These are phyloP conservation scores for Pythium apleroticum DNA, from an alignment of 352 stramenopile species.

Conservation along the genomic window DNA sequence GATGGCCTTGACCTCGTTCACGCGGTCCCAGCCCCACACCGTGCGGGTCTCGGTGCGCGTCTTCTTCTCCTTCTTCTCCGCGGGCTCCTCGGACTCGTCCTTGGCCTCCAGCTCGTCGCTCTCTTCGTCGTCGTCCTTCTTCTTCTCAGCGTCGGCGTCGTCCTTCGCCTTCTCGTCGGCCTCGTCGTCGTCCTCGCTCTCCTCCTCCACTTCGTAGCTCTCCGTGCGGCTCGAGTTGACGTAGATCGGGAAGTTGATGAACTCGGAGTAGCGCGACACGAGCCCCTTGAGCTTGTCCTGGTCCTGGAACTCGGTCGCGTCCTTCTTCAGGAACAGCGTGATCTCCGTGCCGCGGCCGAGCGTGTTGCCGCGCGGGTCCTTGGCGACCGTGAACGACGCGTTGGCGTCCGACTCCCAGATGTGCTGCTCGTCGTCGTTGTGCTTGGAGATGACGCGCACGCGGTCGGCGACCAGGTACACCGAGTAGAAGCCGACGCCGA, in stretches of 20 bases:
- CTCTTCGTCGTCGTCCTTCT: conserved; percentile 51
- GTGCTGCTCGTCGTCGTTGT: conserved; percentile 97
- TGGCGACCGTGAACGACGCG: conserved; percentile 94
- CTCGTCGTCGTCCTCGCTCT: conserved; percentile 64
- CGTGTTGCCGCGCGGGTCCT: conserved; percentile 96
- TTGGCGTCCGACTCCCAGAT: conserved; percentile 98
- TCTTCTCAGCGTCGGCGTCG: no score
- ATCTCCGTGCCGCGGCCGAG: conserved; percentile 98
- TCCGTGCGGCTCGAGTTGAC: conserved; percentile 93
- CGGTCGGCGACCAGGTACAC: conserved; percentile 97
- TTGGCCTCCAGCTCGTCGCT: conserved; percentile 71
- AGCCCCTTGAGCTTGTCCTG: conserved; percentile 94
- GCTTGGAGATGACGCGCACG: conserved; percentile 97
- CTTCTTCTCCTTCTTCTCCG: conserved; percentile 72
- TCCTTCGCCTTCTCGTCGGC: conserved; percentile 69
- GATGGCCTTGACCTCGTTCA: conserved; percentile 98
- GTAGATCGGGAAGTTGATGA: conserved; percentile 99
- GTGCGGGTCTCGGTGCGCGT: conserved; percentile 92
- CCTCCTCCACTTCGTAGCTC: conserved; percentile 90
- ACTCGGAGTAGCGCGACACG: conserved; percentile 98
- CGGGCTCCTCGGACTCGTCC: conserved; percentile 66
- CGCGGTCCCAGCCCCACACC: conserved; percentile 94
- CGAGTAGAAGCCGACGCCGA: conserved; percentile 99
- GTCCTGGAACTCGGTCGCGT: conserved; percentile 95
- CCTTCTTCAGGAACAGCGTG: conserved; percentile 98